Base-by-base conservation (phyloP, 176 grass and related monocot species). In the Carex scoparia region DNA sequence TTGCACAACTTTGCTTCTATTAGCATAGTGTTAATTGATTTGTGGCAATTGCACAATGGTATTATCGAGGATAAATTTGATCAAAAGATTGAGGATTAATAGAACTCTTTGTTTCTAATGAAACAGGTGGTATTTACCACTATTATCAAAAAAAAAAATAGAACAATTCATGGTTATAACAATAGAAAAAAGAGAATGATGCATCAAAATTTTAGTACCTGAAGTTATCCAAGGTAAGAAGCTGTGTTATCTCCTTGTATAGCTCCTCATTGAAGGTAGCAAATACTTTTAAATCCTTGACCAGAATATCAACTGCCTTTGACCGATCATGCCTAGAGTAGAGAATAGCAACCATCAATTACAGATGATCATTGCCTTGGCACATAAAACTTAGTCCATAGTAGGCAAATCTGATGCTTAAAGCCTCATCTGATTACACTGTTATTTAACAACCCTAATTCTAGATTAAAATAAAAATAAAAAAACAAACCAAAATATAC, bases 231-330 rank as follows among this genome's bases (percentile, higher is more conserved):
- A 98, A 84, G 75, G 95, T 98, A 40, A 98, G 79, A 51, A 98
- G 91, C 60, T 98, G 95, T 62, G 95, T 98, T 42, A 98, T 98
- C 90, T 98, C 95, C 91, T 98, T 98, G 70, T 93, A 98, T 15
- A 98, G 69, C 74, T 98, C 95, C 75, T 98, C 95, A 1, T 98
- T 98, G 69, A 98, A 98, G 19, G 93, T 93, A 19, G 95, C 92
- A 84, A 98, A 98, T 71, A 98, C 95, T 86, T 98, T 98, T 87
- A 98, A 66, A 85, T 98, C 95, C 91, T 95, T 98, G 53, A 98
- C 95, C 85, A 98, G 91, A 51, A 98, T 94, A 81, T 98, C 95
- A 87, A 98, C 95, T 44, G 93, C 95, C 85, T 98, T 98, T 0
- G 91, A 86, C 61, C 95, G 91, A 93, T 98, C 95, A 92, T 95